Percentiles rank a stretch among this genome's conserved stretches.
These are phyloP conservation scores for Albugo laibachii DNA, from an alignment of 352 stramenopile species.

Conservation along the genomic window DNA sequence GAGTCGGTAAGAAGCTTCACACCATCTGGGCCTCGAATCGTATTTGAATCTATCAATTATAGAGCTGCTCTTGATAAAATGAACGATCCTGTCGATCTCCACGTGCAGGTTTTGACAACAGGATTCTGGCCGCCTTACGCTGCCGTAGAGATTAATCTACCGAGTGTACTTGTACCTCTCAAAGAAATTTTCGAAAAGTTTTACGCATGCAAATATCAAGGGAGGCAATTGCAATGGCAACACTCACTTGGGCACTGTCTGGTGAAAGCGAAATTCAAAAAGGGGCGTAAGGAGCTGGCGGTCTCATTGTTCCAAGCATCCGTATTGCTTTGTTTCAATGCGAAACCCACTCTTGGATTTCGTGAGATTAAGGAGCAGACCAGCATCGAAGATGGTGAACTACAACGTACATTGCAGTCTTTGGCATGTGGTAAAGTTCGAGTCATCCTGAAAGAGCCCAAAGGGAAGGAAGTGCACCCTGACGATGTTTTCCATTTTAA, in stretches of 20 bases:
- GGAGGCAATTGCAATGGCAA: conserved; percentile 80
- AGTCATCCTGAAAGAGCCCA: conserved; percentile 73
- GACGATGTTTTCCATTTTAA: conserved; percentile 80
- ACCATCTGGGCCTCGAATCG: not conserved
- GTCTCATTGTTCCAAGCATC: conserved; percentile 80
- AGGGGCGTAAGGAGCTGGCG: conserved; percentile 66
- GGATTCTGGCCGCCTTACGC: conserved; percentile 95
- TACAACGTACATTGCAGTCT: conserved; percentile 77
- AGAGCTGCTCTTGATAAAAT: conserved; percentile 30
- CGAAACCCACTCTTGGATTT: conserved; percentile 34
- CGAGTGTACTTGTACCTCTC: conserved; percentile 26
- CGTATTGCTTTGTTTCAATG: conserved; percentile 75
- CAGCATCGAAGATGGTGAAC: conserved; percentile 76
- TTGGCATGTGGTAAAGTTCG: conserved; percentile 80
- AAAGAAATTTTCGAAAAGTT: conserved; percentile 81
- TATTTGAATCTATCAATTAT: not conserved
- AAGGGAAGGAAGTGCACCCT: conserved; percentile 74
- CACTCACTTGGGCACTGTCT: conserved; percentile 79
- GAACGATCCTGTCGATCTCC: conserved; percentile 71
- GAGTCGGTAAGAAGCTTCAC: conserved; percentile 23
- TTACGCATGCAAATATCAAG: conserved; percentile 77
- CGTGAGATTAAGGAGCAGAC: conserved; percentile 78
- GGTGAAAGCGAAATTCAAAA: conserved; percentile 67
- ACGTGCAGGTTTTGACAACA: conserved; percentile 94
- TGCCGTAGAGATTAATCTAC: conserved; percentile 63